These are phyloP conservation scores for Trichocladium antarcticum DNA, from an alignment of 495 filamentous ascomycete genomes.

Conservation along the genomic window DNA sequence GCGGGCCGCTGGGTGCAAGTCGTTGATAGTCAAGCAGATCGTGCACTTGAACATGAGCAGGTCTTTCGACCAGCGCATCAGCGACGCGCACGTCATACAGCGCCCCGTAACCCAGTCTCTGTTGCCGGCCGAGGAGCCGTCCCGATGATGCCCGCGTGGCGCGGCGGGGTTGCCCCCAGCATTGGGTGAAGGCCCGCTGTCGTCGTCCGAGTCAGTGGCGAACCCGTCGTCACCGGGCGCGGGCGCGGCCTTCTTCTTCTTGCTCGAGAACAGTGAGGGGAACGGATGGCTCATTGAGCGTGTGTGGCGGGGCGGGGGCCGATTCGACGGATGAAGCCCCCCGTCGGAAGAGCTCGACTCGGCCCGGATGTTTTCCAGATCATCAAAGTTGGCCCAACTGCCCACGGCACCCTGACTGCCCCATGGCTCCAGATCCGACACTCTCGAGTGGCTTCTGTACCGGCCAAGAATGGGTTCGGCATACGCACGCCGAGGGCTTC, in stretches of 20 bases:
- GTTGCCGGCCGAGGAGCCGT: conserved; percentile 19
- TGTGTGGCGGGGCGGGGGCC: conserved; percentile 38
- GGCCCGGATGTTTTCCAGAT: conserved; percentile 11
- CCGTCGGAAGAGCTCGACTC: conserved; percentile 38
- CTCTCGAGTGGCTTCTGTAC: conserved; percentile 2
- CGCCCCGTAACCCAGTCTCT: conserved; percentile 52
- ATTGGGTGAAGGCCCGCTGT: conserved; percentile 17
- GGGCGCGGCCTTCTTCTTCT: conserved; percentile 38
- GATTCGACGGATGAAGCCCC: conserved; percentile 24
- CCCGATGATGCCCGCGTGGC: conserved; percentile 16
- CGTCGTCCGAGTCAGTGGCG: conserved; percentile 22
- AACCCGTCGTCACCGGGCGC: conserved; percentile 15
- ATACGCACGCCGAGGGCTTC: not conserved
- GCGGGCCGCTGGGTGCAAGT: conserved; percentile 45
- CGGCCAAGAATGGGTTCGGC: not conserved
- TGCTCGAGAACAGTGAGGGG: conserved; percentile 49
- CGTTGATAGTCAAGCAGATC: conserved; percentile 78
- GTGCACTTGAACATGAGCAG: conserved; percentile 71
- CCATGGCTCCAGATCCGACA: conserved; percentile 9
- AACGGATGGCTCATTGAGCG: conserved; percentile 72
- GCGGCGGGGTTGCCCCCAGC: conserved; percentile 2
- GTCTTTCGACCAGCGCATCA: conserved; percentile 71
- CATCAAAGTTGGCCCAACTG: conserved; percentile 17
- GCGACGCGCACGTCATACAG: conserved; percentile 73
- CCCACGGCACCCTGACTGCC: not conserved